Evolutionary conservation across 78 protist genomes (phyloP), one percentile per base, ranked within the genome.

Genomic region (Neovahlkampfia damariscottae): DNA sequence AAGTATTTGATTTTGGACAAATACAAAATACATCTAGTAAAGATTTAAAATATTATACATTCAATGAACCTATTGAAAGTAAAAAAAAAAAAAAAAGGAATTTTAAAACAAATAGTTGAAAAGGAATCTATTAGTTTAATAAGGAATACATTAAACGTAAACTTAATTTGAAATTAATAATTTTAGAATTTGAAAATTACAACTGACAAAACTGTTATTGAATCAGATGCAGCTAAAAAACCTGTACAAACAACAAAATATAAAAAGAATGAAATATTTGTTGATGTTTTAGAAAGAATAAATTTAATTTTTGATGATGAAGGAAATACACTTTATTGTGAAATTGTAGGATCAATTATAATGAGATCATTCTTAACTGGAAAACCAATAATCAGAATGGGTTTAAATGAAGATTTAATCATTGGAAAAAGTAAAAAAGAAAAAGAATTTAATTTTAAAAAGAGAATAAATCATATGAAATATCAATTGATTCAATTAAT

Each of bases 21-120:
- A 82, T 84, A 38, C 97, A 93, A 82, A 32, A 28, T n/a, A 86
- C 91, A 10, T 40, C 91, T 4, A 88, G 92, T 2, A 91, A 91
- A 72, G 32, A 68, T 27, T 83, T 92, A 28, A 86, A 85, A 81
- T 41, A 89, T 34, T 84, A 76, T 41, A 83, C 90, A 58, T 79
- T 67, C 77, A 82, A 80, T 74, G 78, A 79, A 71, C 81, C 88
- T 5, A 70, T 80, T 27, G 78, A 37, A 38, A 0, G 8, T 40
- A 62, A 27, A 2, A 68, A 77, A 28, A 72, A 27, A 72, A n/a
- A n/a, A n/a, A n/a, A n/a, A n/a, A 40, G 29, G 38, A 68, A 88
- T 40, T 82, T n/a, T n/a, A n/a, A n/a, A n/a, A n/a, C n/a, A n/a
- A n/a, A n/a, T n/a, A n/a, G n/a, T n/a, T n/a, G n/a, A n/a, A n/a